Conservation (phyloP, 305 asterid species). For the Fraxinus nigra region DNA sequence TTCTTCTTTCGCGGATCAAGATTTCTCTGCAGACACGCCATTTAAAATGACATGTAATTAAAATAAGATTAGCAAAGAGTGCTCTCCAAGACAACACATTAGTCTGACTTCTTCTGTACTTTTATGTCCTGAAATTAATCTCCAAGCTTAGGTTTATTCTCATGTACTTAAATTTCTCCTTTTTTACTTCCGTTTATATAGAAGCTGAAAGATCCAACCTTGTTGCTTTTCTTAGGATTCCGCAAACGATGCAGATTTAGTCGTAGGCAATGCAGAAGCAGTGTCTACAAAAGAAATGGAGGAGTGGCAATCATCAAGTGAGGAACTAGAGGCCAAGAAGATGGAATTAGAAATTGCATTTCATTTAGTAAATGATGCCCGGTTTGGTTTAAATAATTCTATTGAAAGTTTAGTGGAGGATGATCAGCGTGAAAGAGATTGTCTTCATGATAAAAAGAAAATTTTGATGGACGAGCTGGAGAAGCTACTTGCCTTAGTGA, state of each 20-base stretch:
- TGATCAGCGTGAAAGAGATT: conserved; percentile 37
- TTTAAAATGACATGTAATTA: background rate
- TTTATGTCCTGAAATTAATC: background rate
- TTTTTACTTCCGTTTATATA: conserved; percentile 2
- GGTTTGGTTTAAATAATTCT: conserved; percentile 25
- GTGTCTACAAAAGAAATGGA: conserved; percentile 31
- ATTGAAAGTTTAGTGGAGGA: conserved; percentile 36
- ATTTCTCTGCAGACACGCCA: background rate
- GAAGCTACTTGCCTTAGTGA: conserved; percentile 39
- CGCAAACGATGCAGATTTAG: conserved; percentile 35
- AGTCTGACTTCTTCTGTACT: background rate
- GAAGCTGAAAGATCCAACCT: conserved; percentile 7
- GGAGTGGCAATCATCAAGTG: conserved; percentile 34
- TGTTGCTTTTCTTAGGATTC: conserved; percentile 35
- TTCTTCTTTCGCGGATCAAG: background rate
- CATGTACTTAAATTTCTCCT: background rate
- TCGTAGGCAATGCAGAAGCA: conserved; percentile 36
- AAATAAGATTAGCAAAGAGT: background rate
- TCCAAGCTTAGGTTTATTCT: background rate
- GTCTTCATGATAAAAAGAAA: conserved; percentile 36
- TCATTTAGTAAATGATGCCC: conserved; percentile 33
- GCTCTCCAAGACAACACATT: background rate
- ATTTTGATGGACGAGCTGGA: conserved; percentile 36
- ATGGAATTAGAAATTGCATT: conserved; percentile 41
- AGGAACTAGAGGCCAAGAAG: conserved; percentile 37